A percentile compares a stretch with the other conserved stretches of the same genome.
phyloP scores from a whole-genome alignment of 192 early-diverging fungal genomes.

The Linnemannia zychae region DNA sequence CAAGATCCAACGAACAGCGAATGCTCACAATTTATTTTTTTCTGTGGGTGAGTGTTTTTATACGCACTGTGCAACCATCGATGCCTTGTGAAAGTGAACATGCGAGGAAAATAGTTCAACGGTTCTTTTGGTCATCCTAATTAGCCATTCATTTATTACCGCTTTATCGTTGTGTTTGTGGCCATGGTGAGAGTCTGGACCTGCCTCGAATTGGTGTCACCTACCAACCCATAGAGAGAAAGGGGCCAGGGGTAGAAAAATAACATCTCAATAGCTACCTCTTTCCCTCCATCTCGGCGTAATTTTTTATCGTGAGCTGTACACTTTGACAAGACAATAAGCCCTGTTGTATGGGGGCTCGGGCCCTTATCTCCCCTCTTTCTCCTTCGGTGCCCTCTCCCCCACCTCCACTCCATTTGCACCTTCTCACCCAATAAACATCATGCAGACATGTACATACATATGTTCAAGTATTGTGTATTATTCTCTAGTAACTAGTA shows the following conservation, averaged over 20 bases:
- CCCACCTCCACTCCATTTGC: background rate
- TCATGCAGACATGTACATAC: background rate
- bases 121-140: background rate
- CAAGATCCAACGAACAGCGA: background rate
- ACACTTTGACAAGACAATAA: conserved; percentile 4
- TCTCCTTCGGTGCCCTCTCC: background rate
- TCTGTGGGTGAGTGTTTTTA: background rate
- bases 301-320: background rate
- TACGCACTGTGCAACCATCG: background rate
- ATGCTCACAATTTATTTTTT: background rate
- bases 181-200: background rate
- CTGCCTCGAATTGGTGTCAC: background rate
- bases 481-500: no score
- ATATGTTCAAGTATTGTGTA: no score
- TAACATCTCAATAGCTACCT: no score
- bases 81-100: conserved; percentile 12
- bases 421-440: background rate
- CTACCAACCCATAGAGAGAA: background rate
- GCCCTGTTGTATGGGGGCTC: background rate
- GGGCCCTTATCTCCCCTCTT: background rate
- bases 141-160: background rate
- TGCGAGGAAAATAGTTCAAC: background rate
- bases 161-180: background rate
- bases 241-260: background rate
- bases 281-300: no score